Base-by-base conservation (phyloP, 2,329 filamentous ascomycete genomes). In the Raffaelea albimanens region DNA sequence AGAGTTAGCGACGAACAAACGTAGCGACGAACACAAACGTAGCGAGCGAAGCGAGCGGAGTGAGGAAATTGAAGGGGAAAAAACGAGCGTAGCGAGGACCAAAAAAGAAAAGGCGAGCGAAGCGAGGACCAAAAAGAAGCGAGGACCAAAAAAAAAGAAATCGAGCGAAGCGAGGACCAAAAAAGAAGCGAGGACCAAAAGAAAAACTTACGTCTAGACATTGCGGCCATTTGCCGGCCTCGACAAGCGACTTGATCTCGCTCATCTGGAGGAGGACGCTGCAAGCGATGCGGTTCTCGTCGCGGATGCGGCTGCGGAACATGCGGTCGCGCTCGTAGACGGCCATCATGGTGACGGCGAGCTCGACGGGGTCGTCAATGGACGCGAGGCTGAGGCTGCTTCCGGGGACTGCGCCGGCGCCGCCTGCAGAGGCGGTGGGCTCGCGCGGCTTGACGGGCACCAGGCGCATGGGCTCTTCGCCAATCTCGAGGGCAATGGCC, bases 401-500 rank as follows among this genome's bases (percentile, higher is more conserved):
- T 65, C 74, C 63, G 50, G 68, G 31, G 33, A 79, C 65, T 14
- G 75, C 73, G 57, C 78, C 74, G 29, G 74, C 74, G 47, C 78
- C 59, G 57, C 74, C 77, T 42, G 86, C 68, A 58, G 77, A 82
- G 62, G 69, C 57, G 14, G 61, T 66, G 5, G 66, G 70, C 5
- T 66, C 68, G 50, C 86, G 76, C 29, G 88, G 86, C 67, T 87
- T 89, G 56, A 94, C 72, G 3, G 88, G 87, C 64, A 89, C 80
- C 44, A 95, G 70, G 39, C 83, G 82, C 65, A 90, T 74, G 18
- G 84, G 80, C 50, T 88, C 83, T 57, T 93, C 84, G 46, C 88
- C 89, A 57, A 95, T 77, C 58, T 95, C 89, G 11, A 91, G 76
- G 13, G 87, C 84, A 50, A 97, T 82, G 40, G 88, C 87, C 64